Base-by-base conservation (phyloP, 2,329 filamentous ascomycete genomes). In the Penicillium sumatraense region DNA sequence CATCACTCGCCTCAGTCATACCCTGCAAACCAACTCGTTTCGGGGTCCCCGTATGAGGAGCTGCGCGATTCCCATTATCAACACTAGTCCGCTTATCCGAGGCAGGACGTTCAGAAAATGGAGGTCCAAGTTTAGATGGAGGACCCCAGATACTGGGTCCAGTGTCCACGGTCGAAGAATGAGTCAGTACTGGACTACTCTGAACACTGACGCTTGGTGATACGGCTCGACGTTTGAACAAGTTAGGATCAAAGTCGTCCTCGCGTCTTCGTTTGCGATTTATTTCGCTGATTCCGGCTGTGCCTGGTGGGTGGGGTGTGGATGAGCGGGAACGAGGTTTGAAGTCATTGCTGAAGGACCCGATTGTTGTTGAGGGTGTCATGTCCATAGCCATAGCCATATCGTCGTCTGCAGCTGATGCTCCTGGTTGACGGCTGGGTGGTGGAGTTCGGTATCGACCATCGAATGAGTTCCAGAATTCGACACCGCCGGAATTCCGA, bases 1-100 rank as follows among this genome's bases (percentile, higher is more conserved):
- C 90, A 72, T 97, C 93, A 70, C 91, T 91, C n/a, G 93, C 93
- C 74, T 97, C 93, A 16, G 86, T 89, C 93, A 98, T 97, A 1
- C 93, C 91, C 75, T 97, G 93, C 63, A 96, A 83, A 8, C 91
- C 91, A 13, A 96, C 81, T 29, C 90, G 59, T 80, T 88, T 83
- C 26, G 73, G 42, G 21, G 65, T 61, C n/a, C 68, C 68, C 9
- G 68, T 55, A 54, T 73, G 58, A 63, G 82, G 83, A 64, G 81
- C 78, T 48, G 78, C 66, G 62, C 80, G 78, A 64, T 79, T 72
- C 10, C 83, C 80, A 53, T 81, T 82, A 7, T 16, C 16, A 8
- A 16, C 16, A 38, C 35, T 38, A 9, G 14, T 7, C 10, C 35
- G 29, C 9, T 31, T 21, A 18, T 79, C 76, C 35, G 74, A 79